These are phyloP conservation scores for Erythrobasidium yunnanense DNA, from an alignment of 768 basidiomycete species.

Conservation along the genomic window DNA sequence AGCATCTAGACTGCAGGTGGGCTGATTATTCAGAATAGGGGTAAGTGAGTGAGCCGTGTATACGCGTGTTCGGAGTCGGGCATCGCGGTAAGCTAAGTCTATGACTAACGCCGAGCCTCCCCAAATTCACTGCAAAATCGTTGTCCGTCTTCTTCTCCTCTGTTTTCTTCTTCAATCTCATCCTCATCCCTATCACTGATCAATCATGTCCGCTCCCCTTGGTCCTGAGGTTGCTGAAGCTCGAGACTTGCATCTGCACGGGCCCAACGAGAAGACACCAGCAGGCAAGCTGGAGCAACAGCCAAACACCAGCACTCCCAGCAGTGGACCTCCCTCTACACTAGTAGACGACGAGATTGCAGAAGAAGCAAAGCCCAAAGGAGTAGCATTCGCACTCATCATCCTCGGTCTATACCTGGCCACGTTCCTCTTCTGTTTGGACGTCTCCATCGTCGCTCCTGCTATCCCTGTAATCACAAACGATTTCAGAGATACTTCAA, in stretches of 20 bases:
- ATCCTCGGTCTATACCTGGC: conserved; percentile 5
- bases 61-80: no score
- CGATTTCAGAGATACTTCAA: conserved; percentile 11
- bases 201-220: conserved; percentile 3
- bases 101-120: no score
- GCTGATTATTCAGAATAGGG: no score
- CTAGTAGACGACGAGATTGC: neutral
- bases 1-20: no score
- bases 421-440: conserved; percentile 9
- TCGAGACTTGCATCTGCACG: neutral
- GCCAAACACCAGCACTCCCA: neutral
- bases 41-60: no score
- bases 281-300: neutral
- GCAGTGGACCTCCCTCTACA: neutral
- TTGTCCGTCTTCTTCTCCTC: no score
- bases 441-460: conserved; percentile 3
- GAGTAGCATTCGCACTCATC: neutral
- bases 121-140: no score
- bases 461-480: conserved; percentile 12
- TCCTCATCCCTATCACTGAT: no score
- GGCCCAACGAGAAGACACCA: neutral
- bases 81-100: no score
- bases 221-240: neutral
- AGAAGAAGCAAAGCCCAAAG: conserved; percentile 3
- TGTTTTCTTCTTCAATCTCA: no score